Evolutionary conservation across 306 rosid species (phyloP), one percentile per base, ranked within the genome.

Genomic region (Ammopiptanthus mongolicus): DNA sequence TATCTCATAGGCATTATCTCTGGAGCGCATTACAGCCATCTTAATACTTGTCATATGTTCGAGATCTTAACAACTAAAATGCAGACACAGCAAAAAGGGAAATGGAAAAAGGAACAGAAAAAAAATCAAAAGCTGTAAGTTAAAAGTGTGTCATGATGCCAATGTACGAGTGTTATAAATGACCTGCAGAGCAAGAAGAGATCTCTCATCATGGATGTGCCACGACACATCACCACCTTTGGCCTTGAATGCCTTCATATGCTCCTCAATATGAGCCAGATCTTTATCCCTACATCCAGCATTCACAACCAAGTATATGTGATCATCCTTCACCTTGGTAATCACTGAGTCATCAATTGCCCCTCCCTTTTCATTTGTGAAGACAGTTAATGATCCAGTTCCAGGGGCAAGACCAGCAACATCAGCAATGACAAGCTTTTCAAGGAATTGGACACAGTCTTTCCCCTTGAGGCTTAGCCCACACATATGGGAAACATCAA

Each of bases 281-380:
- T 92, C 97, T 81, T 92, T 92, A 57, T 92, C 97, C 82, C 97
- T 84, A 74, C 97, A 92, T 8, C 97, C 97, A 18, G 97, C 97
- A 79, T 92, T 92, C 73, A 92, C 97, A 23, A 92, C 97, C 84
- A 92, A 86, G 87, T 92, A 92, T 59, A 92, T 80, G 71, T 90
- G 96, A 66, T 90, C 88, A 57, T 84, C 89, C 15, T 55, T 90
- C 56, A 92, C 97, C 89, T 92, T 90, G 75, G 97, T 92, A 71
- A 92, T 81, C 46, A 92, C 97, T 0, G 97, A 92, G 86, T 92
- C 97, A 71, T 92, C 97, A 12, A 90, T 92, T 18, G 92, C 90
- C 57, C 96, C 97, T 18, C 97, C 97, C 74, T 92, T 92, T 82
- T 88, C 97, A 73, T 92, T 92, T 62, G 97, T 92, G 75, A 92